Evolutionary conservation across 1,284 basidiomycete genomes (phyloP), one percentile per base, ranked within the genome.

Genomic region (Ustilago esculenta): DNA sequence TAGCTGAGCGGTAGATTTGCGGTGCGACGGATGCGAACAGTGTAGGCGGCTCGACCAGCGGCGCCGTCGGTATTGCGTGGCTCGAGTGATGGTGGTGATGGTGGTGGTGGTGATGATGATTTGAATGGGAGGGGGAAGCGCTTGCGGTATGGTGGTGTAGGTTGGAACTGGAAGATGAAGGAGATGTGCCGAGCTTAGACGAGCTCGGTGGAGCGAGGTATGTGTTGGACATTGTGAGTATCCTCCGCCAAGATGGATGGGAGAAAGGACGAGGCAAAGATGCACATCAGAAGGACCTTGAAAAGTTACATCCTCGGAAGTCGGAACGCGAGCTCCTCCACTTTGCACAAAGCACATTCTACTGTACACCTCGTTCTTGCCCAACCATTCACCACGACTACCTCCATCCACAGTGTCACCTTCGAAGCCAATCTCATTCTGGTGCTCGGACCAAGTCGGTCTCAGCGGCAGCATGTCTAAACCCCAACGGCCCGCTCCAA

Each of bases 21-120:
- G 76, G 75, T 15, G 70, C 76, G 3, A 80, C 75, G 1, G 67
- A 54, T 4, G 75, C 64, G 40, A 79, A 80, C 0, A 64, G 45
- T 0, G 71, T 53, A 5, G 78, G 78, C 10, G 77, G 77, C 9
- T 69, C 53, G 12, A 75, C 56, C 17, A 74, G 41, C 1, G 69
- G 40, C 7, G 73, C 67, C 30, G 56, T 56, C 15, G 66, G 61
- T 33, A 68, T 57, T 12, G 42, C 23, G 30, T 30, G 18, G 37
- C 36, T 18, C 20, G 42, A 11, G 42, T 32, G 35, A 29, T 41
- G 21, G 12, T 37, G 35, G 21, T 11, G 20, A 20, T 37, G 35
- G 33, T 46, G 17, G 33, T 53, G 33, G 25, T 47, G 32, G 39
- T 48, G 39, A 32, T 58, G 44, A 30, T 47, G 48, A 29, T 57